Evolutionary conservation across 202 grass and related monocot species (phyloP).

Genomic region (Eragrostis tef): DNA sequence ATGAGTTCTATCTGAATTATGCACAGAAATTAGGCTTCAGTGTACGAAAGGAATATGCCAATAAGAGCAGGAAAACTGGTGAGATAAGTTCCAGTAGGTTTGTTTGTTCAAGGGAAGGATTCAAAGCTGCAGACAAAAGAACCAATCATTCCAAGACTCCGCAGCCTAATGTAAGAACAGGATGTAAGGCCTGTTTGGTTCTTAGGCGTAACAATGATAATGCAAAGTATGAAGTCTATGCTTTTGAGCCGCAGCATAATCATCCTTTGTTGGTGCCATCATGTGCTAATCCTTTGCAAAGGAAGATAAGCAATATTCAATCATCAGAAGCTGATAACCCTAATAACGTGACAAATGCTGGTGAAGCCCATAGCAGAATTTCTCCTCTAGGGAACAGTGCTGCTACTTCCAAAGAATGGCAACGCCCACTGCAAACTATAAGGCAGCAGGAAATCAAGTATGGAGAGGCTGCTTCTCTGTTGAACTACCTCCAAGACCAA

Average conservation of each 20-base stretch:
- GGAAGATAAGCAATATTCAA: conserved; percentile 32
- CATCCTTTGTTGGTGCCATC: conserved; percentile 54
- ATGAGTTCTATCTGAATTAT: conserved; percentile 59
- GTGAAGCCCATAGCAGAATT: conserved; percentile 34
- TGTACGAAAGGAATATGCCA: conserved; percentile 56
- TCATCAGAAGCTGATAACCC: conserved; percentile 37
- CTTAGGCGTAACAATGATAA: conserved; percentile 52
- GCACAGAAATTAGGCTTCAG: conserved; percentile 57
- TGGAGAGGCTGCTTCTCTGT: conserved; percentile 53
- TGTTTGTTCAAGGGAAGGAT: conserved; percentile 62
- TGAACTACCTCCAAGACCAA: conserved; percentile 57
- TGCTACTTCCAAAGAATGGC: conserved; percentile 30
- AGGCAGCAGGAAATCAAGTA: conserved; percentile 46
- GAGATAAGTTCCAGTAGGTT: conserved; percentile 60
- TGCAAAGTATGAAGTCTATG: conserved; percentile 56
- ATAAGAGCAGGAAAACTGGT: conserved; percentile 57
- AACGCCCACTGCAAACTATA: conserved; percentile 45
- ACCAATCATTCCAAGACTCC: conserved; percentile 57
- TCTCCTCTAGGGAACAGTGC: neutral
- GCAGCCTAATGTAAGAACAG: conserved; percentile 63
- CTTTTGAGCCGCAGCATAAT: conserved; percentile 60
- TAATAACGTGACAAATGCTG: conserved; percentile 13
- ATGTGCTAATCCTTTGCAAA: conserved; percentile 58
- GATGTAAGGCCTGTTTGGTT: conserved; percentile 60
- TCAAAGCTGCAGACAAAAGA: conserved; percentile 62